Evolutionary conservation across 2,329 filamentous ascomycete genomes (phyloP).

Genomic region (Alternaria ethzedia): DNA sequence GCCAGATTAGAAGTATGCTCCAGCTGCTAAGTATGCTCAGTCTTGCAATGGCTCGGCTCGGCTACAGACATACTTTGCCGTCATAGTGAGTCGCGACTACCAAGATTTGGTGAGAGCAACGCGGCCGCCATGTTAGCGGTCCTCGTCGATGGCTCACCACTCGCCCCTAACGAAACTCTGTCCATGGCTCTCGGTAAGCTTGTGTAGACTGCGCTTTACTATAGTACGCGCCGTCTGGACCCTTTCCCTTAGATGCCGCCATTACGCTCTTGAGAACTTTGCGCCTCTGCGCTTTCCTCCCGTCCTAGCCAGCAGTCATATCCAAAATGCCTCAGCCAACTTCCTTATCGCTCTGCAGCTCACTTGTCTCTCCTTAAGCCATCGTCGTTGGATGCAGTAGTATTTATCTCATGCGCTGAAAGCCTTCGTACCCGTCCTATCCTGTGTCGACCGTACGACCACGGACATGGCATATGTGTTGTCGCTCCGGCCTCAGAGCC

Average conservation of each 20-base stretch:
- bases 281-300: slow-evolving; percentile 31
- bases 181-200: too few species aligned
- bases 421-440: slow-evolving; percentile 26
- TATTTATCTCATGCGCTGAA: slow-evolving; percentile 48
- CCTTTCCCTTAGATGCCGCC: slow-evolving; percentile 24
- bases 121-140: slow-evolving; percentile 11
- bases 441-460: slow-evolving; percentile 25
- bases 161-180: neutral
- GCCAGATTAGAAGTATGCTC: neutral
- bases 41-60: neutral
- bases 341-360: slow-evolving; percentile 16
- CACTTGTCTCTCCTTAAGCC: slow-evolving; percentile 36
- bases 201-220: slow-evolving; percentile 19
- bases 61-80: neutral
- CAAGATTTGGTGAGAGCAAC: slow-evolving; percentile 7
- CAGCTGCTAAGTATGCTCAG: neutral
- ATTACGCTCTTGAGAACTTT: slow-evolving; percentile 3
- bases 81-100: slow-evolving; percentile 17
- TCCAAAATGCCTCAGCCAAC: slow-evolving; percentile 14
- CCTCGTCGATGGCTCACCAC: slow-evolving; percentile 6
- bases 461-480: slow-evolving; percentile 49
- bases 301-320: slow-evolving; percentile 11
- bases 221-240: slow-evolving; percentile 17
- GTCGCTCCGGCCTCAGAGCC: slow-evolving; percentile 48
- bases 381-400: slow-evolving; percentile 38